phyloP scores from a whole-genome alignment of 2,329 filamentous ascomycete genomes.

The Aphanoascus verrucosus region DNA sequence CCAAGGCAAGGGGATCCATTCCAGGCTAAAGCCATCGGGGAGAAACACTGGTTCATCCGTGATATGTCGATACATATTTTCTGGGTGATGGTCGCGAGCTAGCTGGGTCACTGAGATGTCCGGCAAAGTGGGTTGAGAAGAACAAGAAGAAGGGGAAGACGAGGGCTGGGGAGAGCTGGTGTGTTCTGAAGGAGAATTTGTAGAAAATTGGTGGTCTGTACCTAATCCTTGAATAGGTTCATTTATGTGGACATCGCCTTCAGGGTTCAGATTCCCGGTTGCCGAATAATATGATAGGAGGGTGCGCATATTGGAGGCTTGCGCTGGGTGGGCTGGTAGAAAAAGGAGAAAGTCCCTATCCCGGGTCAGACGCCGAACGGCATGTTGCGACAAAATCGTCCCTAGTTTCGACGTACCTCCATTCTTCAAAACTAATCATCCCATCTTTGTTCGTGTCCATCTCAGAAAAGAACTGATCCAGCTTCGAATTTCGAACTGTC shows the following conservation, averaged over 20 bases:
- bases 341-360: slow-evolving; percentile 82
- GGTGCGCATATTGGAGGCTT: slow-evolving; percentile 53
- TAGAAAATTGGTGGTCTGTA: slow-evolving; percentile 46
- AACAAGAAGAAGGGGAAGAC: slow-evolving; percentile 3
- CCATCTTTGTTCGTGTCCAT: slow-evolving; percentile 86
- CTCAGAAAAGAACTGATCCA: slow-evolving; percentile 78
- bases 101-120: slow-evolving; percentile 14
- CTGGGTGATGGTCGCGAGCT: slow-evolving; percentile 10
- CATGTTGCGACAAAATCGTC: background rate
- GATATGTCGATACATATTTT: slow-evolving; percentile 11
- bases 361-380: background rate
- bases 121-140: slow-evolving; percentile 6
- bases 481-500: slow-evolving; percentile 61
- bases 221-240: slow-evolving; percentile 87
- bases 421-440: slow-evolving; percentile 81
- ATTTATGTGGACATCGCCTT: slow-evolving; percentile 90
- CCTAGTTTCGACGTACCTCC: slow-evolving; percentile 61
- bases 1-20: slow-evolving; percentile 34
- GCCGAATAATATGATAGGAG: slow-evolving; percentile 87
- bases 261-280: slow-evolving; percentile 76
- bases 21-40: slow-evolving; percentile 31
- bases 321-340: slow-evolving; percentile 56
- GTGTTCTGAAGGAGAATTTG: slow-evolving; percentile 21
- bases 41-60: slow-evolving; percentile 23
- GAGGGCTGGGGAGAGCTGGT: slow-evolving; percentile 17